Percentiles rank a stretch among this genome's conserved stretches.
Evolutionary conservation across 148 eudicot species (phyloP).

Genomic region (Rhododendron molle): DNA sequence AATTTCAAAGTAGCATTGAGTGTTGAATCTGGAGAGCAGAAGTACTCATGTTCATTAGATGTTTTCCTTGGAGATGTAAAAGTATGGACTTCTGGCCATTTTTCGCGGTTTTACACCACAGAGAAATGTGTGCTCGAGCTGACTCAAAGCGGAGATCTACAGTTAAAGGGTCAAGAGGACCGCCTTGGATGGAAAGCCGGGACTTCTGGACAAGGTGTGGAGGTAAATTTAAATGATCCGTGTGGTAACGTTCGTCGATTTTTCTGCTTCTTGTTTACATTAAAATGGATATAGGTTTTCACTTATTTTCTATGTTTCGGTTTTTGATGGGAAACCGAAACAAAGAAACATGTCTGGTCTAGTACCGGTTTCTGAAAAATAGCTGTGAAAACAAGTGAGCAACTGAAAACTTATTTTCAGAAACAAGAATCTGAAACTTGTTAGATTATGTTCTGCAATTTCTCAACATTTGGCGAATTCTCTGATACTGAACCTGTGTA

Average conservation of each 20-base stretch:
- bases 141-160: conserved; percentile 58
- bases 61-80: conserved; percentile 66
- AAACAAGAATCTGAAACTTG: no score
- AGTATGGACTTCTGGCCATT: conserved; percentile 90
- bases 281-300: background rate
- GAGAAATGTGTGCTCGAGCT: conserved; percentile 73
- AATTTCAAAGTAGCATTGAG: conserved; percentile 58
- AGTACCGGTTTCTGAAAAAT: background rate
- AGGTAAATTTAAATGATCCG: conserved; percentile 42
- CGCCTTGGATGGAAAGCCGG: conserved; percentile 77
- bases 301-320: background rate
- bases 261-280: background rate
- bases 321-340: background rate
- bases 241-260: background rate
- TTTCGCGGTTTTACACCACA: conserved; percentile 44
- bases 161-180: conserved; percentile 46
- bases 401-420: background rate
- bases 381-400: background rate
- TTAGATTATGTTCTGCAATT: background rate
- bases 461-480: background rate
- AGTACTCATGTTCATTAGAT: conserved; percentile 67
- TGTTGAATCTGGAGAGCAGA: conserved; percentile 49
- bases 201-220: conserved; percentile 81
- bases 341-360: background rate
- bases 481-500: background rate